Evolutionary conservation across 352 stramenopile species (phyloP).

Genomic region (Phytopythium chamaehyphon): DNA sequence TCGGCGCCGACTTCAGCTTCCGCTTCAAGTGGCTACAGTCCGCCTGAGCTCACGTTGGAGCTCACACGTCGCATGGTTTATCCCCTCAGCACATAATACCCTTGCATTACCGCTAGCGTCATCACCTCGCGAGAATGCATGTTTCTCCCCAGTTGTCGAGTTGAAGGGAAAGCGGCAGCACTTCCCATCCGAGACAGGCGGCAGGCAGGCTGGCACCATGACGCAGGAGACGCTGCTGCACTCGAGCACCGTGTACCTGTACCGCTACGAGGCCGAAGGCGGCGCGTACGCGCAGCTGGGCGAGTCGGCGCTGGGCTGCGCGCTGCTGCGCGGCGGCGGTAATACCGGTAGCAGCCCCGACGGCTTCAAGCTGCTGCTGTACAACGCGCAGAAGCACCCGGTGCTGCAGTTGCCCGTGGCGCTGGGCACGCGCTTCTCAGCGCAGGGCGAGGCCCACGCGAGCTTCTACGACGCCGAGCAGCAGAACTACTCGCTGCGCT

Average conservation of each 20-base stretch:
- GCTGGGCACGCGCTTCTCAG: constrained; percentile 36
- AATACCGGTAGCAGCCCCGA: too few relatives aligned
- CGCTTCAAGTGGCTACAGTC: background rate
- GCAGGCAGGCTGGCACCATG: constrained; percentile 16
- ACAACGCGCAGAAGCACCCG: constrained; percentile 67
- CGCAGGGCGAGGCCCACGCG: constrained; percentile 73
- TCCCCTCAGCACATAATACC: too few relatives aligned
- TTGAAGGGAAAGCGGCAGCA: background rate
- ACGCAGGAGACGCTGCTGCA: constrained; percentile 45
- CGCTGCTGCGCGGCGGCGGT: constrained; percentile 25
- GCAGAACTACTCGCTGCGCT: constrained; percentile 77
- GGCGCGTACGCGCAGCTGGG: constrained; percentile 53
- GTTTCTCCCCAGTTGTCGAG: background rate
- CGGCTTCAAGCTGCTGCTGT: constrained; percentile 61
- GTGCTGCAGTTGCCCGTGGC: constrained; percentile 41
- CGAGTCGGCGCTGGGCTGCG: constrained; percentile 59
- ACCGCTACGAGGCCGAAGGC: constrained; percentile 48
- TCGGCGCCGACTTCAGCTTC: too few relatives aligned
- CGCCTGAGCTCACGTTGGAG: background rate
- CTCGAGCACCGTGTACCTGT: constrained; percentile 69
- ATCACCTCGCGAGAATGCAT: background rate
- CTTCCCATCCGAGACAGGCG: background rate
- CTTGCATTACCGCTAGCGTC: background rate
- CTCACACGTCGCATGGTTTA: too few relatives aligned
- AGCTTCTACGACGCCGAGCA: constrained; percentile 50